Percentiles rank a stretch among this genome's conserved stretches.
Conservation (phyloP, 2,329 filamentous ascomycete species). For the Trichoderma semiorbis region DNA sequence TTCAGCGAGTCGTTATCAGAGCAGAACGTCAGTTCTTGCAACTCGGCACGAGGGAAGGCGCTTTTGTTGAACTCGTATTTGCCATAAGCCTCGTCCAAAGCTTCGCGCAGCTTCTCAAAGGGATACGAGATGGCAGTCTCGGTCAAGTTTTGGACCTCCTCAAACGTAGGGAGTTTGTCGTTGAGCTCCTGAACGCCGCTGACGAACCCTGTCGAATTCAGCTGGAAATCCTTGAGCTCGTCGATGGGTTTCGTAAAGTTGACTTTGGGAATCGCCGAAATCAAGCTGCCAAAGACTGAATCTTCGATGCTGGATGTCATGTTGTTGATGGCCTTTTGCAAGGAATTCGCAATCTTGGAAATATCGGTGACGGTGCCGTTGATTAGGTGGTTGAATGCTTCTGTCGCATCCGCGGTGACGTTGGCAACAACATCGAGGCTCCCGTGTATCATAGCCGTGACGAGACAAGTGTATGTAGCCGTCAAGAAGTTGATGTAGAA, state of each 20-base stretch:
- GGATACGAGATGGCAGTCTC: slow-evolving; percentile 70
- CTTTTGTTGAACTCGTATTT: slow-evolving; percentile 74
- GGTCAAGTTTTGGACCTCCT: slow-evolving; percentile 78
- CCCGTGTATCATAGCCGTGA: slow-evolving; percentile 77
- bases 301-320: slow-evolving; percentile 44
- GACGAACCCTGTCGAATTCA: slow-evolving; percentile 65
- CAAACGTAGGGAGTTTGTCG: slow-evolving; percentile 75
- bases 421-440: slow-evolving; percentile 65
- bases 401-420: slow-evolving; percentile 50
- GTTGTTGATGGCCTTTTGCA: slow-evolving; percentile 47
- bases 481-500: slow-evolving; percentile 93
- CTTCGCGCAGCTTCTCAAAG: slow-evolving; percentile 72
- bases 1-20: slow-evolving; percentile 78
- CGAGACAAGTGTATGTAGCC: slow-evolving; percentile 84
- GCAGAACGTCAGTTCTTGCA: slow-evolving; percentile 82
- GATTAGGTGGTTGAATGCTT: slow-evolving; percentile 48
- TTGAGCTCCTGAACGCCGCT: slow-evolving; percentile 70
- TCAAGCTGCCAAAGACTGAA: slow-evolving; percentile 48
- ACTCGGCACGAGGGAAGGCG: slow-evolving; percentile 77
- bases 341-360: slow-evolving; percentile 51
- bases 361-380: slow-evolving; percentile 57
- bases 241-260: slow-evolving; percentile 64
- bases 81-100: slow-evolving; percentile 68
- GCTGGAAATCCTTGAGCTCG: slow-evolving; percentile 65
- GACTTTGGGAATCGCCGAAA: slow-evolving; percentile 48